Base-by-base conservation (phyloP, 345 rosid genomes). In the Populus euphratica region DNA sequence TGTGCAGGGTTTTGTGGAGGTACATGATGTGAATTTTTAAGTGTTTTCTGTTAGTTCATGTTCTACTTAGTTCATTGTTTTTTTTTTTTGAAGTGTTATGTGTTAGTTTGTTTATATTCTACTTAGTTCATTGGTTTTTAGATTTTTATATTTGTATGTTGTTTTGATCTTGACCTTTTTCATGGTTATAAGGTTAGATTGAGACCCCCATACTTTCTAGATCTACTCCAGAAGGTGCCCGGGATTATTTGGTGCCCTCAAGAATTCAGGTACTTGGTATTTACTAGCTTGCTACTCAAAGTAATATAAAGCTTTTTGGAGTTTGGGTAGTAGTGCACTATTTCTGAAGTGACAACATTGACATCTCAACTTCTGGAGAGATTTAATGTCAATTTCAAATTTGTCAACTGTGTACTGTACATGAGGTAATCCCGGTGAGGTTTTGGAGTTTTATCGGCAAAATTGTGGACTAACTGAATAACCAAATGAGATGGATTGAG, bases 181-280 rank as follows among this genome's bases (percentile, higher is more conserved):
- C 79, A 62, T 86, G 83, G 75, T 80, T 86, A 66, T 84, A 85
- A 87, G 88, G 84, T 84, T 56, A 96, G 99, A 93, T 96, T 87
- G 99, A 93, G 89, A 96, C 99, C 77, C 99, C 99, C 71, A 83
- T 93, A 75, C 97, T 96, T 66, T 90, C 96, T 56, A 92, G 95
- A 86, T 96, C 98, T 31, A 96, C 99, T 79, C 99, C 99, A 47
- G 97, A 93, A 89, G 98, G 98, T 69, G 99, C 99, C 25, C 88
- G 97, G 50, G 98, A 96, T 87, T 96, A 92, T 86, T 83, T 96
- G 83, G 99, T 96, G 13, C 99, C 99, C 73, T 93, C 97, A 25
- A 92, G 97, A 90, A 82, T 93, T 90, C 98, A 93, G 98, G 99
- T 93, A 89, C 79, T 76, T 47, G 39, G 27, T 25, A 77, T 50